Evolutionary conservation across 768 basidiomycete genomes (phyloP).

Genomic region (Rhodotorula kratochvilovae): DNA sequence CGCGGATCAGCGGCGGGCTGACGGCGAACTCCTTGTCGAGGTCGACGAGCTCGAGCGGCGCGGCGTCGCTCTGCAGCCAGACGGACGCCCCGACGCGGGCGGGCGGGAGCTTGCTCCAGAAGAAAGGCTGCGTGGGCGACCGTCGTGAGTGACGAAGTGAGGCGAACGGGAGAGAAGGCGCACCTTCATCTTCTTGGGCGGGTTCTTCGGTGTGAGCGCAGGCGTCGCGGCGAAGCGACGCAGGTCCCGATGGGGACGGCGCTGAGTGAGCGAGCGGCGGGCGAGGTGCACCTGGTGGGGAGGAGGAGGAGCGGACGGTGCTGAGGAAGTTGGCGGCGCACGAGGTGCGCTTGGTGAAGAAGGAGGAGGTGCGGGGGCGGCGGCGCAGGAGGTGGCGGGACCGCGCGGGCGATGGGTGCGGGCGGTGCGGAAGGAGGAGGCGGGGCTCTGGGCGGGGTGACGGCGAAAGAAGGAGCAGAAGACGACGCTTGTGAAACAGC

Average conservation of each 20-base stretch:
- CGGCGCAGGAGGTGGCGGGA: not conserved
- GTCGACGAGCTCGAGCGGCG: slow-evolving; percentile 62
- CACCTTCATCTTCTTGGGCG: slow-evolving; percentile 37
- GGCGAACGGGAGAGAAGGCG: not conserved
- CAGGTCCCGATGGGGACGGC: too few species aligned
- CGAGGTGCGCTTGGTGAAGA: slow-evolving; percentile 21
- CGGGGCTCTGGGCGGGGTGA: too few species aligned
- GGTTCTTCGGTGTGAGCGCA: slow-evolving; percentile 25
- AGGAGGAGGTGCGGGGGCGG: slow-evolving; percentile 5
- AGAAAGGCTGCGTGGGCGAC: slow-evolving; percentile 60
- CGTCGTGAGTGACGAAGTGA: not conserved
- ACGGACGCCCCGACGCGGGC: slow-evolving; percentile 56
- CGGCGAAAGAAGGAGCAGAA: too few species aligned
- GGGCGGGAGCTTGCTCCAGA: slow-evolving; percentile 75
- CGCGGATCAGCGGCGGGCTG: slow-evolving; percentile 52
- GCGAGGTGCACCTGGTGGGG: too few species aligned
- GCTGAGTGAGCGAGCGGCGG: too few species aligned
- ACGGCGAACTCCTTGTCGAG: slow-evolving; percentile 69
- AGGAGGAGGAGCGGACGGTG: too few species aligned
- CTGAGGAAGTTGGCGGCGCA: slow-evolving; percentile 46
- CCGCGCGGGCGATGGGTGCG: too few species aligned
- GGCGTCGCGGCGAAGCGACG: not conserved
- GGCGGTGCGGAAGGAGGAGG: too few species aligned
- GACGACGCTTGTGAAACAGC: too few species aligned
- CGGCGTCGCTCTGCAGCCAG: slow-evolving; percentile 58